Evolutionary conservation across 805 yeast genomes (phyloP).

Genomic region (Candida ponderosae): DNA sequence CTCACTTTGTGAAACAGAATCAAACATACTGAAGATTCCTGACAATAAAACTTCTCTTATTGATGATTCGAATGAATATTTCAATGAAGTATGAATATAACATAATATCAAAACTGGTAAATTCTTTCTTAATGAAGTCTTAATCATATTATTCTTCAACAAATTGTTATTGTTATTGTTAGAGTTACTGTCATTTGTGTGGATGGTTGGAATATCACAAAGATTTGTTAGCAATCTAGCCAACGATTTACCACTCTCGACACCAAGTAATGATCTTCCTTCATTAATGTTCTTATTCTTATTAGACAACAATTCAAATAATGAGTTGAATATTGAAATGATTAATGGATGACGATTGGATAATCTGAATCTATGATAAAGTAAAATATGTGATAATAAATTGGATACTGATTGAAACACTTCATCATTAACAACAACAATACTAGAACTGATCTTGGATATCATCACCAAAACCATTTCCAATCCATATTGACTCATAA

Average conservation of each 20-base stretch:
- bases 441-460: slow-evolving; percentile 12
- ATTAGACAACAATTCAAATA: slow-evolving; percentile 40
- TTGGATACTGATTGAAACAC: slow-evolving; percentile 34
- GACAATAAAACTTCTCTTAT: slow-evolving; percentile 41
- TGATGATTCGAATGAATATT: slow-evolving; percentile 35
- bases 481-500: slow-evolving; percentile 55
- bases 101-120: slow-evolving; percentile 51
- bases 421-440: slow-evolving; percentile 16
- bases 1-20: slow-evolving; percentile 61
- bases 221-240: slow-evolving; percentile 56
- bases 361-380: slow-evolving; percentile 64
- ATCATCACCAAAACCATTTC: slow-evolving; percentile 45
- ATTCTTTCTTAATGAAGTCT: slow-evolving; percentile 55
- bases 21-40: slow-evolving; percentile 59
- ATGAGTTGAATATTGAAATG: slow-evolving; percentile 36
- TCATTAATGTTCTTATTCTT: slow-evolving; percentile 11
- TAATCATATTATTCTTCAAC: slow-evolving; percentile 46
- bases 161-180: slow-evolving; percentile 12
- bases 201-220: slow-evolving; percentile 59
- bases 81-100: slow-evolving; percentile 49
- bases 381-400: slow-evolving; percentile 49
- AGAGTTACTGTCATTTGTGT: slow-evolving; percentile 20
- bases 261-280: slow-evolving; percentile 25
- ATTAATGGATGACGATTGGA: slow-evolving; percentile 69
- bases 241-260: slow-evolving; percentile 40